Evolutionary conservation across 2,329 filamentous ascomycete genomes (phyloP).

Genomic region (Colletotrichum falcatum): DNA sequence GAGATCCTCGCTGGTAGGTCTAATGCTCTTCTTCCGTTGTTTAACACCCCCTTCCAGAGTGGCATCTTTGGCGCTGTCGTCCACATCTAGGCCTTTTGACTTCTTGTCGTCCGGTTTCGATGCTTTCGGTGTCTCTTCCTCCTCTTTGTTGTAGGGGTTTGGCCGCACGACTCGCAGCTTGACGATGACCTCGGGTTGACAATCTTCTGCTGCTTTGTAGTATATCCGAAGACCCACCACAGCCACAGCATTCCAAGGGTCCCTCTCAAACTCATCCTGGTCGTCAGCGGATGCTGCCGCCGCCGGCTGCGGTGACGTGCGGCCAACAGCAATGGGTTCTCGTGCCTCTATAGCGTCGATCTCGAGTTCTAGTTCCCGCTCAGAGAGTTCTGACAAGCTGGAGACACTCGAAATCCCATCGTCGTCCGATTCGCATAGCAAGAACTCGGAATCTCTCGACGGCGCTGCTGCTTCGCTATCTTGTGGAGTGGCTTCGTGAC

Average conservation of each 20-base stretch:
- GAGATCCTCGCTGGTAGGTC: conserved; percentile 31
- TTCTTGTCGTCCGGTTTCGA: conserved; percentile 45
- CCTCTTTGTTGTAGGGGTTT: conserved; percentile 48
- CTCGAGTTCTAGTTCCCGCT: conserved; percentile 52
- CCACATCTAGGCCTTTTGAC: conserved; percentile 55
- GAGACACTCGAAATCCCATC: conserved; percentile 48
- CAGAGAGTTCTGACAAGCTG: conserved; percentile 55
- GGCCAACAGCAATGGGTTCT: conserved; percentile 39
- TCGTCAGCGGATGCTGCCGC: conserved; percentile 52
- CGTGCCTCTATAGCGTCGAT: conserved; percentile 36
- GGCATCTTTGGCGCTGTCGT: conserved; percentile 60
- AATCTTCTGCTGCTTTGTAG: conserved; percentile 57
- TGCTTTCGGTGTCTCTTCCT: conserved; percentile 10
- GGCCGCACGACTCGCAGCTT: conserved; percentile 56
- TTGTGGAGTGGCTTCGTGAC: conserved; percentile 41
- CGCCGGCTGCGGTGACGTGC: conserved; percentile 28
- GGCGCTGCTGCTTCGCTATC: conserved; percentile 37
- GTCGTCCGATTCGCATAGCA: conserved; percentile 44
- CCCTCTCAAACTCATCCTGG: conserved; percentile 65
- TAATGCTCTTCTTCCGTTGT: conserved; percentile 53
- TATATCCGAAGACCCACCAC: conserved; percentile 66
- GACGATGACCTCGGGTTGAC: conserved; percentile 50
- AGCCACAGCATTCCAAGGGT: conserved; percentile 67
- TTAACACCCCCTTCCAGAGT: conserved; percentile 51
- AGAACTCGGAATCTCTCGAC: conserved; percentile 28